These are phyloP conservation scores for Phytophthora nicotianae DNA, from an alignment of 352 stramenopile genomes.

Conservation along the genomic window DNA sequence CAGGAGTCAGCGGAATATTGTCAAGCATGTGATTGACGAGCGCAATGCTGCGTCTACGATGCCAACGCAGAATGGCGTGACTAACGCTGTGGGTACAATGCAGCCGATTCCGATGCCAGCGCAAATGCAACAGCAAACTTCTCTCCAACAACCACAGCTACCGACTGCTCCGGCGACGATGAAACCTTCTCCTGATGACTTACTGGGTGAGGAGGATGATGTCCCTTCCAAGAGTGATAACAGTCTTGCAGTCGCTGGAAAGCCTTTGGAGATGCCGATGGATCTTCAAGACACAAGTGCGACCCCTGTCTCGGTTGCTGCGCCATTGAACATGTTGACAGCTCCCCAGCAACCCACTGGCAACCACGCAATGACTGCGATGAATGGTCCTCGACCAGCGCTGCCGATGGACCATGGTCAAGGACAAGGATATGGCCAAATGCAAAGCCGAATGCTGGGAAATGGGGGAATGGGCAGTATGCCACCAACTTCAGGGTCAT, in stretches of 20 bases:
- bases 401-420: constrained; percentile 18
- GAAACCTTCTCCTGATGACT: constrained; percentile 60
- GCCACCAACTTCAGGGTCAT: neutral
- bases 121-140: constrained; percentile 42
- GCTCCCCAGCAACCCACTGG: constrained; percentile 5
- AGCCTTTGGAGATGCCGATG: constrained; percentile 65
- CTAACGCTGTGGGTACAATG: constrained; percentile 26
- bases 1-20: constrained; percentile 76
- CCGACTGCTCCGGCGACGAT: constrained; percentile 4
- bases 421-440: constrained; percentile 13
- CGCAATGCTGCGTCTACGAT: constrained; percentile 30
- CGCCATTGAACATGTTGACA: constrained; percentile 30
- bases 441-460: constrained; percentile 9
- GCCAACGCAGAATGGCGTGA: constrained; percentile 21
- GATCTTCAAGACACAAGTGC: constrained; percentile 52
- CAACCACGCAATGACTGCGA: constrained; percentile 4
- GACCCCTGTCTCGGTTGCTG: constrained; percentile 27
- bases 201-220: constrained; percentile 58
- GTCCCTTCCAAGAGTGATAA: constrained; percentile 31
- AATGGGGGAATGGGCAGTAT: constrained; percentile 12
- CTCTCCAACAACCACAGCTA: constrained; percentile 21
- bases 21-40: constrained; percentile 80
- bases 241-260: constrained; percentile 33
- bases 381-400: constrained; percentile 16
- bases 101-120: constrained; percentile 56